phyloP scores from a whole-genome alignment of 1,284 basidiomycete genomes.

The Xerocomus nothofagi region DNA sequence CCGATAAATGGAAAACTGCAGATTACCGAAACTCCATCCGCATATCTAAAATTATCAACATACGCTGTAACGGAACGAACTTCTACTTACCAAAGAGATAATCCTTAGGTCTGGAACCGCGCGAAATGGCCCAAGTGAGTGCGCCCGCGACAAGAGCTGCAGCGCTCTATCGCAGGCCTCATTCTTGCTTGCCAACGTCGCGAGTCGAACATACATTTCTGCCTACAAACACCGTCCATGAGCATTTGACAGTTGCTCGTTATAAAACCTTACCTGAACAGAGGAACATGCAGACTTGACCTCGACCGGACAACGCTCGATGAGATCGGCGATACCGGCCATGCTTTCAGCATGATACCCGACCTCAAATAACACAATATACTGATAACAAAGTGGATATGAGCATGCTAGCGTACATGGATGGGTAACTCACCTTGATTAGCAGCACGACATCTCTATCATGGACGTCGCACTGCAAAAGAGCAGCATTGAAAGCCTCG shows the following conservation, averaged over 20 bases:
- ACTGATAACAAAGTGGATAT: background rate
- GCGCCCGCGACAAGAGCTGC: background rate
- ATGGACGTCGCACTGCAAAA: slow-evolving; percentile 9
- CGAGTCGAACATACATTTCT: slow-evolving; percentile 9
- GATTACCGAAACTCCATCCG: slow-evolving; percentile 14
- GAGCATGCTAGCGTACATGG: background rate
- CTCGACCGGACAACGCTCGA: slow-evolving; percentile 1
- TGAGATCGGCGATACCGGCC: slow-evolving; percentile 4
- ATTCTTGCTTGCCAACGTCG: background rate
- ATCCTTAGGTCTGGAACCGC: background rate
- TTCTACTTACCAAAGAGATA: slow-evolving; percentile 4
- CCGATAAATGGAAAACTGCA: background rate
- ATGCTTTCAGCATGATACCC: slow-evolving; percentile 16
- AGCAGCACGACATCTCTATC: slow-evolving; percentile 12
- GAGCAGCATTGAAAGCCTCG: slow-evolving; percentile 5
- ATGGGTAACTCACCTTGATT: slow-evolving; percentile 6
- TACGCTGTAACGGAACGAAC: background rate
- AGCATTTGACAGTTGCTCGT: background rate
- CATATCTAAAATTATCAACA: slow-evolving; percentile 8
- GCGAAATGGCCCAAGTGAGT: slow-evolving; percentile 7
- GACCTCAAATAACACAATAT: slow-evolving; percentile 9
- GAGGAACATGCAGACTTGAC: slow-evolving; percentile 1
- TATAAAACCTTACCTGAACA: slow-evolving; percentile 5
- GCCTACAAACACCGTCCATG: slow-evolving; percentile 2
- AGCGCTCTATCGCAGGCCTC: slow-evolving; percentile 3